A percentile compares a stretch with the other conserved stretches of the same genome.
Evolutionary conservation across 129 eudicot species (phyloP).

Genomic region (Heracleum sosnowskyi): DNA sequence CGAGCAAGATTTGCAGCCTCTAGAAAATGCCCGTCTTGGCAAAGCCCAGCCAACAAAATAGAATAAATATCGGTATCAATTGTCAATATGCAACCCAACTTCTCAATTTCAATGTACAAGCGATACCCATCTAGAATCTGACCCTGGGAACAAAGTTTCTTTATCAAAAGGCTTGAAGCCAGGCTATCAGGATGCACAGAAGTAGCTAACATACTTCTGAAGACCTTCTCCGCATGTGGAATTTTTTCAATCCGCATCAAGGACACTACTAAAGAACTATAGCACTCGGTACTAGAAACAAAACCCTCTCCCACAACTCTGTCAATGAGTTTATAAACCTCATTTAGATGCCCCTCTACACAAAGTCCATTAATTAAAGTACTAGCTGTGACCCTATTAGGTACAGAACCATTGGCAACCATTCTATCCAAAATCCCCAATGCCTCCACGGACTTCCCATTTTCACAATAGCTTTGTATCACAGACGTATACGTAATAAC

Average conservation of each 20-base stretch:
- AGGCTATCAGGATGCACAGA: background rate
- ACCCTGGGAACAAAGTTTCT: background rate
- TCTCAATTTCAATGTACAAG: background rate
- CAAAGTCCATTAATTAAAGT: background rate
- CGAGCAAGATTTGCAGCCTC: constrained; percentile 4
- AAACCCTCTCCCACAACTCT: background rate
- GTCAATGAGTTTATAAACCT: background rate
- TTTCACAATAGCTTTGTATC: constrained; percentile 4
- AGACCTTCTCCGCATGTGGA: constrained; percentile 1
- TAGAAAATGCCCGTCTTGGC: background rate
- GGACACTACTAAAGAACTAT: background rate
- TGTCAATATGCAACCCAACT: constrained; percentile 4
- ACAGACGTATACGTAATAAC: background rate
- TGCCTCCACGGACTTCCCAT: background rate
- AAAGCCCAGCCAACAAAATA: constrained; percentile 1
- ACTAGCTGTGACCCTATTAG: constrained; percentile 2
- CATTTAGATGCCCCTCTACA: background rate
- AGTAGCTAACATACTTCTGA: constrained; percentile 2
- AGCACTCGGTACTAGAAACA: background rate
- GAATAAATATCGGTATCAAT: constrained; percentile 3
- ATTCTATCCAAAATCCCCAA: background rate
- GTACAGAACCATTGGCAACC: background rate
- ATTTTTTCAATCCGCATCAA: background rate
- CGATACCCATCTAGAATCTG: background rate
- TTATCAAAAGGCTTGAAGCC: constrained; percentile 1